A percentile compares a stretch with the other conserved stretches of the same genome.
Evolutionary conservation across 2,329 filamentous ascomycete species (phyloP).

Genomic region (Colletotrichum sp.): DNA sequence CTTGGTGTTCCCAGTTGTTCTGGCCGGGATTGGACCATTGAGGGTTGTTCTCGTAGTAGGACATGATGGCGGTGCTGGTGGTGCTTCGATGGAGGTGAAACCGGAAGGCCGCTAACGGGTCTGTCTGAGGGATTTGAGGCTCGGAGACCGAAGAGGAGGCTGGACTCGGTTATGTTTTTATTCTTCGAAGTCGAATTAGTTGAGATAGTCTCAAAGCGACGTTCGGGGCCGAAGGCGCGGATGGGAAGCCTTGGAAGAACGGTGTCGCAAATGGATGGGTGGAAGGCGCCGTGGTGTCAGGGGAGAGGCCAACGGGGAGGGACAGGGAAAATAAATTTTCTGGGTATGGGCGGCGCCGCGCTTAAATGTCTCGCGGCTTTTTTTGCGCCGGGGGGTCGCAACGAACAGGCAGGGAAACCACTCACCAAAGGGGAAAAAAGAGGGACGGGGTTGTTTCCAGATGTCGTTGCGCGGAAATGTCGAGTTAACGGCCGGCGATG

Average conservation of each 20-base stretch:
- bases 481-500: not conserved
- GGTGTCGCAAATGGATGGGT: conserved; percentile 21
- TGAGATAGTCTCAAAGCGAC: conserved; percentile 4
- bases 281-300: conserved; percentile 22
- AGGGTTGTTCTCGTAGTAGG: conserved; percentile 49
- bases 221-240: conserved; percentile 14
- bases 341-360: conserved; percentile 20
- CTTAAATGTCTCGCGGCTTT: conserved; percentile 24
- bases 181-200: conserved; percentile 15
- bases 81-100: not conserved
- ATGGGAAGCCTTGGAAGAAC: conserved; percentile 10
- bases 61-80: conserved; percentile 35
- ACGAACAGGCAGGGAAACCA: conserved; percentile 17
- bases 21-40: conserved; percentile 43
- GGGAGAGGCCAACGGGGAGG: conserved; percentile 20
- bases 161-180: not conserved
- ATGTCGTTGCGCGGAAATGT: not conserved
- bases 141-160: not conserved
- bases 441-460: conserved; percentile 12
- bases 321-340: conserved; percentile 22
- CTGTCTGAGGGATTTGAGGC: not conserved
- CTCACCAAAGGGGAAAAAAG: conserved; percentile 22
- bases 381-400: conserved; percentile 20
- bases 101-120: not conserved
- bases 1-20: conserved; percentile 53